Percentiles rank a stretch among this genome's conserved stretches.
phyloP scores from a whole-genome alignment of 2,329 filamentous ascomycete genomes.

The Colletotrichum incanum region DNA sequence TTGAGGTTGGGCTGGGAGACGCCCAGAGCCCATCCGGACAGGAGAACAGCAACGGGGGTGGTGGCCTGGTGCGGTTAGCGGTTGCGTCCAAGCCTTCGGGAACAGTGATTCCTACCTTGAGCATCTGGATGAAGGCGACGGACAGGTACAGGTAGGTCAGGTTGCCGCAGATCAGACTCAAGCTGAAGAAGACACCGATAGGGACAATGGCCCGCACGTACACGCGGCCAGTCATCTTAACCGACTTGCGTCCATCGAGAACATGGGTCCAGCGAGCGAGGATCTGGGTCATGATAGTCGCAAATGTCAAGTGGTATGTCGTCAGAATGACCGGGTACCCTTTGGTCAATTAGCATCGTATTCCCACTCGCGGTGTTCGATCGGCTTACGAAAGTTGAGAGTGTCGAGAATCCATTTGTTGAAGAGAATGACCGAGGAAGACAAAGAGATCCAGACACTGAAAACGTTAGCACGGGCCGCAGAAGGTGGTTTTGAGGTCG shows the following conservation, averaged over 20 bases:
- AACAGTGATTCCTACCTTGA: constrained; percentile 77
- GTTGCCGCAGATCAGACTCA: constrained; percentile 97
- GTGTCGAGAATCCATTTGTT: constrained; percentile 98
- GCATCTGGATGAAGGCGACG: constrained; percentile 98
- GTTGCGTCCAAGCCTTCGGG: neutral
- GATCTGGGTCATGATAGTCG: constrained; percentile 93
- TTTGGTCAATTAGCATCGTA: constrained; percentile 64
- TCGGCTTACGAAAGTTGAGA: constrained; percentile 77
- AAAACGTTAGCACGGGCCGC: constrained; percentile 26
- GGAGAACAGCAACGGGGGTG: constrained; percentile 91
- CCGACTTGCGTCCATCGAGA: constrained; percentile 93
- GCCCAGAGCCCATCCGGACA: constrained; percentile 90
- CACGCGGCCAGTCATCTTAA: constrained; percentile 96
- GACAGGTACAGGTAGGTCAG: constrained; percentile 95
- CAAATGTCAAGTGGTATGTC: constrained; percentile 95
- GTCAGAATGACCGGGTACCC: constrained; percentile 86
- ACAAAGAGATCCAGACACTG: constrained; percentile 93
- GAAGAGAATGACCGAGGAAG: constrained; percentile 96
- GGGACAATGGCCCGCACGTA: constrained; percentile 95
- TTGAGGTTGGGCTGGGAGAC: constrained; percentile 87
- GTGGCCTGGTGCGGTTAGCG: constrained; percentile 76
- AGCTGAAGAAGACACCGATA: constrained; percentile 95
- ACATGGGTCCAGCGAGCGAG: constrained; percentile 90
- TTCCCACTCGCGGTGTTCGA: constrained; percentile 3
- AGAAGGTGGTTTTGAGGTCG: neutral